Evolutionary conservation across 2,329 filamentous ascomycete genomes (phyloP).

Genomic region (Raffaelea ambrosiae): DNA sequence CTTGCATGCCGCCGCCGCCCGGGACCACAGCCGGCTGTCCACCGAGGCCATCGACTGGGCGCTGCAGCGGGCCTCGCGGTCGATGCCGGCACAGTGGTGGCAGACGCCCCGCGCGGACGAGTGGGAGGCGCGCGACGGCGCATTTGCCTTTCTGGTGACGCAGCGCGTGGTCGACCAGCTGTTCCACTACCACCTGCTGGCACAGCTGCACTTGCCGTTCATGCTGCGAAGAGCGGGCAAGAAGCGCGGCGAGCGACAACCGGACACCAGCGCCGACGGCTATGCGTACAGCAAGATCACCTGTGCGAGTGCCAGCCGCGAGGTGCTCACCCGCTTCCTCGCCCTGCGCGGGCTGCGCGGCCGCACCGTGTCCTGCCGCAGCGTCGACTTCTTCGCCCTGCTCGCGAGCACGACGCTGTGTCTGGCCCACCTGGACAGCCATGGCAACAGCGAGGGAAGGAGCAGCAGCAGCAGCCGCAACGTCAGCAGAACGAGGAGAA

Average conservation of each 20-base stretch:
- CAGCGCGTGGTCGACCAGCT: constrained; percentile 32
- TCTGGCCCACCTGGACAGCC: constrained; percentile 28
- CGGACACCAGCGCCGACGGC: constrained; percentile 1
- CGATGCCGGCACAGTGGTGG: constrained; percentile 36
- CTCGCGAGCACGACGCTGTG: constrained; percentile 30
- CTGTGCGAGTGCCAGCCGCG: constrained; percentile 31
- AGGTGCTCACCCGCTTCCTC: constrained; percentile 30
- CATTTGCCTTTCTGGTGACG: constrained; percentile 18
- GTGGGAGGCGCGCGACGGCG: neutral
- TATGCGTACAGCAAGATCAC: constrained; percentile 31
- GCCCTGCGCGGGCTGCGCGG: constrained; percentile 23
- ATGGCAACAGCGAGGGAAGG: constrained; percentile 4
- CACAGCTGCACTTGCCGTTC: constrained; percentile 36
- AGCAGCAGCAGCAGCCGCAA: neutral
- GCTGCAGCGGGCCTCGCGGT: constrained; percentile 25
- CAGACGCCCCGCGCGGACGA: constrained; percentile 14
- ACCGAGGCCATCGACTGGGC: constrained; percentile 29
- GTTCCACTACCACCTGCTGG: constrained; percentile 31
- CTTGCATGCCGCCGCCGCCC: too few species aligned
- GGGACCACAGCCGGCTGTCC: constrained; percentile 13
- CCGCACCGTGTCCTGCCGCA: constrained; percentile 27
- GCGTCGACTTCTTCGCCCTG: constrained; percentile 32
- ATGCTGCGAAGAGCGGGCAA: constrained; percentile 23
- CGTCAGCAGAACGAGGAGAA: too few species aligned
- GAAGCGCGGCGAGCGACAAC: too few species aligned